Conservation (phyloP, 148 eudicot species). For the Camellia lanceoleosa region DNA sequence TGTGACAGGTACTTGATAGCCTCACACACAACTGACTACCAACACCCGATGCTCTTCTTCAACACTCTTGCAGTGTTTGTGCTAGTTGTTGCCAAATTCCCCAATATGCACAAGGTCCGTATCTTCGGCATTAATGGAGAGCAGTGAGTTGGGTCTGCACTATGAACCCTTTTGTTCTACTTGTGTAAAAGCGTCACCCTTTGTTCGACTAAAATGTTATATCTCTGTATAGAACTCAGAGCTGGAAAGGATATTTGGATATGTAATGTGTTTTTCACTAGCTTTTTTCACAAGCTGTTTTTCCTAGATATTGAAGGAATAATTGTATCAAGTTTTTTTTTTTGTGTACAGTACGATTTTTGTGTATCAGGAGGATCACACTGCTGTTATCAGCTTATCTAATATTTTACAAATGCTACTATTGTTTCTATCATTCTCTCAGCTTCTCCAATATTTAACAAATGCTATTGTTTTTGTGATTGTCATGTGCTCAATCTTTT, state of each 20-base stretch:
- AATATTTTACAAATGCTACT: constrained; percentile 1
- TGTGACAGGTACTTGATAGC: constrained; percentile 79
- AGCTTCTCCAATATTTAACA: neutral
- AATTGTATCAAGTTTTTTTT: constrained; percentile 14
- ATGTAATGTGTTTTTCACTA: neutral
- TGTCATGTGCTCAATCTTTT: neutral
- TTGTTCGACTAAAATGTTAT: constrained; percentile 19
- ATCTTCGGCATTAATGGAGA: constrained; percentile 94
- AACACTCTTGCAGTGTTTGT: constrained; percentile 76
- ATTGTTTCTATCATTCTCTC: too few species aligned
- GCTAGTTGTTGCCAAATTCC: constrained; percentile 87
- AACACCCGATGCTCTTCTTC: constrained; percentile 90
- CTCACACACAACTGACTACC: constrained; percentile 88
- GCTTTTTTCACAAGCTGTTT: constrained; percentile 2
- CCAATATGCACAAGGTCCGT: constrained; percentile 94
- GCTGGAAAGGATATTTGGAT: constrained; percentile 8
- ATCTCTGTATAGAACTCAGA: constrained; percentile 37
- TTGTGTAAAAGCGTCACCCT: neutral
- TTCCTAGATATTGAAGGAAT: constrained; percentile 11
- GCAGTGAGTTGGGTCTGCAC: constrained; percentile 33
- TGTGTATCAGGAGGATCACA: neutral
- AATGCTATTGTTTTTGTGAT: neutral
- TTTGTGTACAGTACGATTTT: constrained; percentile 17
- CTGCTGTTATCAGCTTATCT: constrained; percentile 3
- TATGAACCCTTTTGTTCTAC: constrained; percentile 4